Conservation (phyloP, 345 rosid genomes). For the Geranium rotundifolium region DNA sequence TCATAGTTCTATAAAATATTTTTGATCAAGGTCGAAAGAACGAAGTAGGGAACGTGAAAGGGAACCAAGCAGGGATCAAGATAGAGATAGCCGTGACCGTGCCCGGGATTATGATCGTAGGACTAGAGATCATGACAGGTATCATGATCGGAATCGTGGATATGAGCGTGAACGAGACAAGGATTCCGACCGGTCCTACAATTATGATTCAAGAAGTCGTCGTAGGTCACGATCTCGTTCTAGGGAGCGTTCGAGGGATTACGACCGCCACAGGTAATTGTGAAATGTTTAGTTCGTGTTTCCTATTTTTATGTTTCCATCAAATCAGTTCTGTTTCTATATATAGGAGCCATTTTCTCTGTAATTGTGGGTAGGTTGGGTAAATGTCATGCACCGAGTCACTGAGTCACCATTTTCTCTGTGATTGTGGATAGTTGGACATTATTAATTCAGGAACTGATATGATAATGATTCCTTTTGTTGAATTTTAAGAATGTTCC, state of each 20-base stretch:
- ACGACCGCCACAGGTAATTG: conserved; percentile 69
- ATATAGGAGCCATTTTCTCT: no score
- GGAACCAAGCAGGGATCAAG: conserved; percentile 60
- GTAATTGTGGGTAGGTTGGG: no score
- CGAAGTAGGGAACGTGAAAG: conserved; percentile 41
- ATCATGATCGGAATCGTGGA: conserved; percentile 62
- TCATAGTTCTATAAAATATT: no score
- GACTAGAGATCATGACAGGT: conserved; percentile 77
- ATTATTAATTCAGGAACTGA: no score
- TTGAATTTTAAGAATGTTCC: no score
- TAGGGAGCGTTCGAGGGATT: conserved; percentile 60
- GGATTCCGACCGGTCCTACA: conserved; percentile 54
- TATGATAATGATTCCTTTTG: no score
- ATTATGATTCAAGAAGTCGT: conserved; percentile 65
- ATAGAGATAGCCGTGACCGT: conserved; percentile 62
- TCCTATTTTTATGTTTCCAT: no score
- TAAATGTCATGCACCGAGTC: no score
- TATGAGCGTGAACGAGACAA: conserved; percentile 51
- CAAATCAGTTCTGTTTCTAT: no score
- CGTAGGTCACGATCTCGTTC: conserved; percentile 84
- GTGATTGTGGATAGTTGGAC: no score
- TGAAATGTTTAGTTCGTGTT: no score
- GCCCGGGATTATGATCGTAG: conserved; percentile 79
- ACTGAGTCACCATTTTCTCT: no score
- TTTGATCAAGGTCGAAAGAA: conserved; percentile 57